Evolutionary conservation across 202 grass and related monocot genomes (phyloP), one percentile per base, ranked within the genome.

Genomic region (Hordeum pubiflorum): DNA sequence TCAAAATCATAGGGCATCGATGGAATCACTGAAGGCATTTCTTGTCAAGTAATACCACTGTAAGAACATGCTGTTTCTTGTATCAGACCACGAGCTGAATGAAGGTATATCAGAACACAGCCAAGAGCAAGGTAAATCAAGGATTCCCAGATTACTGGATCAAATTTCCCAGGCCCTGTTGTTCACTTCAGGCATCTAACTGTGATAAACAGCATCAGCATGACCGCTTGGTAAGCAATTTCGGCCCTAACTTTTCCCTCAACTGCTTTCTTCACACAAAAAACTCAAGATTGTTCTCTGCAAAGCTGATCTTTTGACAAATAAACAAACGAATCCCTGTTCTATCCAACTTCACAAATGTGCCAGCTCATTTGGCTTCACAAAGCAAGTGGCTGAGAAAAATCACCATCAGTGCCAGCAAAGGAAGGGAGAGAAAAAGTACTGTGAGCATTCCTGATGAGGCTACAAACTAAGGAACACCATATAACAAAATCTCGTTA

Each of bases 361-460:
- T 79, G 74, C 17, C 67, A 66, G 52, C 59, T 82, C 74, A 85
- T 78, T 72, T 44, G 59, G 58, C 58, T 68, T 73, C 59, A 76
- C 14, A 40, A 79, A 78, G 74, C 52, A 23, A 26, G 52, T 6
- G 9, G 66, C 63, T 15, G 10, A 78, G 58, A 63, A 79, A 81
- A 21, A 44, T 46, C 48, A 80, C 1, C 27, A 44, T 78, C 66
- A 82, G 78, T 27, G 2, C 59, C 24, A 71, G 72, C 65, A 72
- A 58, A 37, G 9, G 36, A 3, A 81, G 9, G 71, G 39, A 22
- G 34, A 44, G 57, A 58, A 82, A 58, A 85, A 72, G 2, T 78
- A 6, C 2, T 20, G 58, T 85, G 44, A 81, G 87, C 75, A 78
- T 15, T 55, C 20, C 4, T 69, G 9, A 27, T 33, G 65, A 17